phyloP scores from a whole-genome alignment of 768 basidiomycete species.

The Kwoniella heveanensis region DNA sequence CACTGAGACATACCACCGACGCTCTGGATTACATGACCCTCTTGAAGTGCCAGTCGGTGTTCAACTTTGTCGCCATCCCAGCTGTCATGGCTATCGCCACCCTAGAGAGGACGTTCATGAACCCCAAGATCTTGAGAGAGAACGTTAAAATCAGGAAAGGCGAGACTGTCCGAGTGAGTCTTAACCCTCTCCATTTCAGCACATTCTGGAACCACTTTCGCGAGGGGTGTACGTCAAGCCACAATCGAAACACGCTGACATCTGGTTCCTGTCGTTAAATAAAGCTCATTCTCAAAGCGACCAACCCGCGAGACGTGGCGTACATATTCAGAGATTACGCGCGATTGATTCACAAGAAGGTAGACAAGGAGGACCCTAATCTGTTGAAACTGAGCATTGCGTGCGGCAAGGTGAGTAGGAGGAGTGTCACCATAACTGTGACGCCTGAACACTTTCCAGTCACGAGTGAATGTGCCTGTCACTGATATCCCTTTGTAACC shows the following conservation, averaged over 20 bases:
- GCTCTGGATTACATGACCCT: constrained; percentile 85
- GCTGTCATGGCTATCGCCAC: constrained; percentile 96
- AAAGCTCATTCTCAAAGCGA: constrained; percentile 87
- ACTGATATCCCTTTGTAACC: neutral
- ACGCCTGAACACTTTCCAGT: neutral
- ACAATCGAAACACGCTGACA: no score
- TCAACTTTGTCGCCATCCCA: constrained; percentile 94
- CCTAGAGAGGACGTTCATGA: constrained; percentile 89
- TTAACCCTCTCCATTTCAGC: no score
- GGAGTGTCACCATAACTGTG: neutral
- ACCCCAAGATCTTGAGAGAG: constrained; percentile 75
- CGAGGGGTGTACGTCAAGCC: no score
- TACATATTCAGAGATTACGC: constrained; percentile 81
- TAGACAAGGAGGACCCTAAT: constrained; percentile 78
- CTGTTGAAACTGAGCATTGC: constrained; percentile 79
- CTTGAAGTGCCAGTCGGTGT: constrained; percentile 85
- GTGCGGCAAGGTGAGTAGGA: constrained; percentile 70
- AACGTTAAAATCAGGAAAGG: constrained; percentile 97
- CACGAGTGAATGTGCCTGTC: no score
- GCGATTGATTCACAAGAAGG: constrained; percentile 78
- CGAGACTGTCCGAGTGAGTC: constrained; percentile 74
- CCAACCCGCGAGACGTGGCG: constrained; percentile 88
- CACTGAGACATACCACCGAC: constrained; percentile 78
- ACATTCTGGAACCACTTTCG: no score
- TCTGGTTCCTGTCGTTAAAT: no score